Conservation (phyloP, 805 yeast genomes). For the Saturnispora besseyi region DNA sequence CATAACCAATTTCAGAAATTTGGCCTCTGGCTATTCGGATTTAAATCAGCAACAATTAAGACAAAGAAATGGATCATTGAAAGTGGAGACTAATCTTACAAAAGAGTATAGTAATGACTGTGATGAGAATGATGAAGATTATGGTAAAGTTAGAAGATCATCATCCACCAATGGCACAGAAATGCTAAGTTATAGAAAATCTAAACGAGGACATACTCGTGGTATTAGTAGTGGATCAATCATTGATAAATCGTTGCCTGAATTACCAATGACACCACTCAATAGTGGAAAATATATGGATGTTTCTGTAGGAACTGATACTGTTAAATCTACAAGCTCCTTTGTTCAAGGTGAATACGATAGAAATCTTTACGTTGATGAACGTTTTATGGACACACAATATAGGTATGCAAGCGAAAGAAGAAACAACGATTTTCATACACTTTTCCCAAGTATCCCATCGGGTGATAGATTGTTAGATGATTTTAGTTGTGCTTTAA, state of each 20-base stretch:
- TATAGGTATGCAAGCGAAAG: slow-evolving; percentile 56
- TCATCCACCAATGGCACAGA: slow-evolving; percentile 7
- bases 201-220: slow-evolving; percentile 1
- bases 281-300: slow-evolving; percentile 27
- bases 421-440: slow-evolving; percentile 71
- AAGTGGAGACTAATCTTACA: not conserved
- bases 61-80: not conserved
- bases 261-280: slow-evolving; percentile 35
- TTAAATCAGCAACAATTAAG: not conserved
- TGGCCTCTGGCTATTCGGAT: slow-evolving; percentile 2
- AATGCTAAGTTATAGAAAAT: slow-evolving; percentile 10
- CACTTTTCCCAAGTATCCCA: slow-evolving; percentile 58
- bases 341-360: slow-evolving; percentile 22
- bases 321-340: slow-evolving; percentile 25
- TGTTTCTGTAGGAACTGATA: not conserved
- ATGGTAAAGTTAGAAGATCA: not conserved
- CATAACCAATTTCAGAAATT: not conserved
- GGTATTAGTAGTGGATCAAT: slow-evolving; percentile 2
- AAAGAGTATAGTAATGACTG: not conserved
- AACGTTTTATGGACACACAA: slow-evolving; percentile 46
- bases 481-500: slow-evolving; percentile 84
- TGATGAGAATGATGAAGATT: not conserved
- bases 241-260: slow-evolving; percentile 18
- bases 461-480: slow-evolving; percentile 65
- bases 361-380: slow-evolving; percentile 45